These are phyloP conservation scores for Lentinula sp. DNA, from an alignment of 768 basidiomycete species.

Conservation along the genomic window DNA sequence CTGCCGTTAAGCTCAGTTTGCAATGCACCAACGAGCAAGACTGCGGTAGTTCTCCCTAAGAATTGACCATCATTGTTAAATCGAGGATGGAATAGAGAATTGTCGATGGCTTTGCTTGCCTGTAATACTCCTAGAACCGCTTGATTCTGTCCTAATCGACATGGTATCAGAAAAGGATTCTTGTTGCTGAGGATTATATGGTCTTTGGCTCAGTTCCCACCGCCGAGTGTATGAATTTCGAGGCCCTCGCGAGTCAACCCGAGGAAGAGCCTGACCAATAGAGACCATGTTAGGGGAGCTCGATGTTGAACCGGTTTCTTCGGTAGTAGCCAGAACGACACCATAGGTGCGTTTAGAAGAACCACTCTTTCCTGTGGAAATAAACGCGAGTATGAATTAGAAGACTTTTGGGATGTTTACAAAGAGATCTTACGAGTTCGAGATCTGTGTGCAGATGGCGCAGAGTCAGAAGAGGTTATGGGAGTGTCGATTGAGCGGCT, in stretches of 20 bases:
- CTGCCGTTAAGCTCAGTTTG: conserved; percentile 18
- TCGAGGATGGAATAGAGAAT: too few relatives aligned
- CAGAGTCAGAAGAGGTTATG: neutral
- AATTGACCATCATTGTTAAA: neutral
- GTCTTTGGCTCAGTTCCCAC: neutral
- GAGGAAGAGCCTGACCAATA: neutral
- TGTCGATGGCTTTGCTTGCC: neutral
- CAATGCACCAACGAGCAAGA: conserved; percentile 18
- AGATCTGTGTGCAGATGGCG: neutral
- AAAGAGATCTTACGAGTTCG: neutral
- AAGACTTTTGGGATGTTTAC: neutral
- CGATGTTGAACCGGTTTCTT: neutral
- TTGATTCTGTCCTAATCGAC: neutral
- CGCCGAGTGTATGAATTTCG: neutral
- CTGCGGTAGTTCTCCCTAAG: conserved; percentile 12
- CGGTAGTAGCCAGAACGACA: neutral
- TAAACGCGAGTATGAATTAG: neutral
- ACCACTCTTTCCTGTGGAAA: neutral
- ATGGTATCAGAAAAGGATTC: neutral
- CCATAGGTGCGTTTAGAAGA: neutral
- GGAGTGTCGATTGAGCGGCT: neutral
- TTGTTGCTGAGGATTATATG: neutral
- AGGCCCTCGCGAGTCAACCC: neutral
- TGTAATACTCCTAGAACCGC: neutral
- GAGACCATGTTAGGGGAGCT: neutral